Evolutionary conservation across 2,329 filamentous ascomycete species (phyloP), one percentile per base, ranked within the genome.

Genomic region (Fusarium sp.): DNA sequence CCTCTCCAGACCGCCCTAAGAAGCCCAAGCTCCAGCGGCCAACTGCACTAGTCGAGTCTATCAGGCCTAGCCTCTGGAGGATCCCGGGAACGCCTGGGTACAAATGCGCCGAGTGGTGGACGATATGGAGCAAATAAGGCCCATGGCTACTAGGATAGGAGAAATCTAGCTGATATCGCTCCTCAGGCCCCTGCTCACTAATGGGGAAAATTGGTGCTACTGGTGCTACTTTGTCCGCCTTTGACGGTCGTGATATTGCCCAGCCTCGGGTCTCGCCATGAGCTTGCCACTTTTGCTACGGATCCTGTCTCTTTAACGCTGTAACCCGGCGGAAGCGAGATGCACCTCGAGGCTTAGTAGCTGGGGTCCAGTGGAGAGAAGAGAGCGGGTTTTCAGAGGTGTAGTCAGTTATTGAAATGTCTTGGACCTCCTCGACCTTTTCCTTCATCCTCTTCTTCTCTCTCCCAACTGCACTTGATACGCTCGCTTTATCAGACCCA

Each of bases 191-290:
- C 67, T 70, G 66, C 60, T 51, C 50, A 37, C 27, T 67, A 32
- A 32, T 40, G 25, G 49, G 37, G 46, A 49, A 41, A 43, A 59
- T 57, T 68, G 64, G 58, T 67, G 56, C 57, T 37, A 54, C 66
- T 65, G 54, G 53, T 68, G 50, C 59, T 61, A 61, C 65, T 53
- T 56, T 43, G 47, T 30, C 41, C 48, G 48, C 57, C 48, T 25
- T 66, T 52, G 47, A 56, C 68, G 54, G 66, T 65, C 62, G 48
- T 73, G 71, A 73, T 73, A 73, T 71, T 59, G 62, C 65, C 67
- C 67, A 73, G 67, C 57, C 67, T 63, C 70, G 69, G 71, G 69
- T 72, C 71, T 73, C 59, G 69, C 67, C 61, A 62, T 58, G 46
- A 61, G 30, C 37, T 59, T 40, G 46, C 45, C 64, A 40, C 32